Percentiles rank a stretch among this genome's conserved stretches.
These are phyloP conservation scores for Scedosporium minutisporum DNA, from an alignment of 2,329 filamentous ascomycete genomes.

Conservation along the genomic window DNA sequence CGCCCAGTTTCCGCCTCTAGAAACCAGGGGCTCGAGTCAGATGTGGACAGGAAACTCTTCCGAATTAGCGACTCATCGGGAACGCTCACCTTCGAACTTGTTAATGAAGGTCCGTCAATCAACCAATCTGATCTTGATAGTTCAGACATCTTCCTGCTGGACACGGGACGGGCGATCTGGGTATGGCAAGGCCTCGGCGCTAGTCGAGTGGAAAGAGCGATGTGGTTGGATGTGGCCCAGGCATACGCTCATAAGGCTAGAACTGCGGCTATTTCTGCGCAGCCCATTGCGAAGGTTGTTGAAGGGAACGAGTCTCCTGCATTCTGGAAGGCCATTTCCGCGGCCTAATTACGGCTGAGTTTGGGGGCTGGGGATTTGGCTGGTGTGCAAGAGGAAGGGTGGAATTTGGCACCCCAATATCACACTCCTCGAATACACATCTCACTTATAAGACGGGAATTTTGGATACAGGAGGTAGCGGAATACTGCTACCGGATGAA, in stretches of 20 bases:
- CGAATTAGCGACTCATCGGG: conserved; percentile 54
- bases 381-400: too few species aligned
- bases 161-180: conserved; percentile 50
- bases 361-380: too few species aligned
- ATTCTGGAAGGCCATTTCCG: conserved; percentile 38
- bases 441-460: too few species aligned
- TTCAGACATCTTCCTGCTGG: conserved; percentile 53
- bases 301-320: conserved; percentile 45
- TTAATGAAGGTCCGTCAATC: conserved; percentile 44
- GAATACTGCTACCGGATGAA: too few species aligned
- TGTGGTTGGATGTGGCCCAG: conserved; percentile 52
- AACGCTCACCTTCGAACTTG: conserved; percentile 43
- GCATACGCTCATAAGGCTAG: conserved; percentile 34
- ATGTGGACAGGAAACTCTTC: conserved; percentile 38
- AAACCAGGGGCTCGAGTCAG: conserved; percentile 5
- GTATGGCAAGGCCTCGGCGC: conserved; percentile 55
- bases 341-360: too few species aligned
- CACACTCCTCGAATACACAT: too few species aligned
- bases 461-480: too few species aligned
- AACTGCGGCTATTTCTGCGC: not conserved
- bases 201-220: conserved; percentile 46
- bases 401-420: too few species aligned
- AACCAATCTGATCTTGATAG: conserved; percentile 40
- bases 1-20: not conserved
- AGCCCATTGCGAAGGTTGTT: conserved; percentile 45